Evolutionary conservation across 73 alveolate species (phyloP), one percentile per base, ranked within the genome.

Genomic region (Tetrahymena malaccensis): DNA sequence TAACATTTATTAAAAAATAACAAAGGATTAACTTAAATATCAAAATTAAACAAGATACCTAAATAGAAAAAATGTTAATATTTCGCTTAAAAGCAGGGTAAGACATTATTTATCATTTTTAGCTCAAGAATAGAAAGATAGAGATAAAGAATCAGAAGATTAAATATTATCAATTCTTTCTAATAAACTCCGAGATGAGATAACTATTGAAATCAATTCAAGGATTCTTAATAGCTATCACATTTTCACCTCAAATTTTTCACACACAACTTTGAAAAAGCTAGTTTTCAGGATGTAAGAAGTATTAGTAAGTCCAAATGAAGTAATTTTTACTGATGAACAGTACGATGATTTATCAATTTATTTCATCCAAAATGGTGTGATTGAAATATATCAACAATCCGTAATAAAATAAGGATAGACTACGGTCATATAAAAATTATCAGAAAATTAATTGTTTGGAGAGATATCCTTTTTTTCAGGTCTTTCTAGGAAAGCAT

Each of bases 401-500:
- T n/a, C 34, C 1, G 37, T 58, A n/a, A 44, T 44, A 44, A 58
- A 58, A 58, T 22, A 58, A 31, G 85, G 85, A 58, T 17, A 58
- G 85, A 21, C 34, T 21, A n/a, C 34, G 3, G 85, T 58, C 2
- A n/a, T n/a, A 8, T 58, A 58, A 58, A 58, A 3, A 10, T 58
- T 94, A 94, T n/a, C 94, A n/a, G 40, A 70, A 19, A 94, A 94
- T 34, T 70, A 94, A 22, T 31, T 55, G 31, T 94, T 94, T 85
- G 96, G 96, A 35, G 96, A 94, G 35, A 40, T 25, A 34, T 85
- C 96, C 8, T 94, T 94, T 33, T 38, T 84, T 35, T 40, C 96
- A 84, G 96, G 96, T 19, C 44, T 56, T 25, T 84, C 94, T 83
- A 94, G 96, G 37, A 70, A 85, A 40, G 96, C 96, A 11, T 84